These are phyloP conservation scores for Pichia kudriavzevii DNA, from an alignment of 1,139 yeast genomes.

Conservation along the genomic window DNA sequence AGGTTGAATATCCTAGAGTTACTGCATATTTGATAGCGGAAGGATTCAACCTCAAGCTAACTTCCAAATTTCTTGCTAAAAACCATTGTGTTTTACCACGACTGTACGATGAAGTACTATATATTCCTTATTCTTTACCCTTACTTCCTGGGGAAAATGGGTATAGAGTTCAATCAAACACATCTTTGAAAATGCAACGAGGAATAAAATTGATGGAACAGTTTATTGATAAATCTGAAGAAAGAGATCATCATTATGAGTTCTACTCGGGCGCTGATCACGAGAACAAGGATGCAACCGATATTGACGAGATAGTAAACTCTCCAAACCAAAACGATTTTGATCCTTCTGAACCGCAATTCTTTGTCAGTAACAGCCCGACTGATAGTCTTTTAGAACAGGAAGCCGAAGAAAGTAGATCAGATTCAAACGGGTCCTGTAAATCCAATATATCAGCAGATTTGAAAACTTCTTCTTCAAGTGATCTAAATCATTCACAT, in stretches of 20 bases:
- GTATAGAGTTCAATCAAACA: slow-evolving; percentile 72
- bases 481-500: background rate
- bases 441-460: background rate
- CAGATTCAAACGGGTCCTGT: slow-evolving; percentile 9
- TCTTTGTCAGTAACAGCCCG: slow-evolving; percentile 36
- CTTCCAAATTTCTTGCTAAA: slow-evolving; percentile 55
- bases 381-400: slow-evolving; percentile 23
- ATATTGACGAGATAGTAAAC: slow-evolving; percentile 8
- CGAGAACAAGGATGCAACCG: slow-evolving; percentile 14
- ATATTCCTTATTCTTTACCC: slow-evolving; percentile 85
- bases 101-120: slow-evolving; percentile 81
- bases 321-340: slow-evolving; percentile 31
- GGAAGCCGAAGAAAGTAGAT: slow-evolving; percentile 15
- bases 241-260: slow-evolving; percentile 83
- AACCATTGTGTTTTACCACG: slow-evolving; percentile 82
- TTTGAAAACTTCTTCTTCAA: no score
- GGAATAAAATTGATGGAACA: slow-evolving; percentile 66
- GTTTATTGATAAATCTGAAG: slow-evolving; percentile 72
- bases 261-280: slow-evolving; percentile 66
- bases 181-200: slow-evolving; percentile 54
- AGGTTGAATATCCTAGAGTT: slow-evolving; percentile 67
- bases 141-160: slow-evolving; percentile 83
- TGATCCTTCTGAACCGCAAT: slow-evolving; percentile 64
- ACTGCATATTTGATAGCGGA: slow-evolving; percentile 89
- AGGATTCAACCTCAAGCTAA: slow-evolving; percentile 58